Evolutionary conservation across 2,329 filamentous ascomycete genomes (phyloP).

Genomic region (Amylocarpus encephaloides): DNA sequence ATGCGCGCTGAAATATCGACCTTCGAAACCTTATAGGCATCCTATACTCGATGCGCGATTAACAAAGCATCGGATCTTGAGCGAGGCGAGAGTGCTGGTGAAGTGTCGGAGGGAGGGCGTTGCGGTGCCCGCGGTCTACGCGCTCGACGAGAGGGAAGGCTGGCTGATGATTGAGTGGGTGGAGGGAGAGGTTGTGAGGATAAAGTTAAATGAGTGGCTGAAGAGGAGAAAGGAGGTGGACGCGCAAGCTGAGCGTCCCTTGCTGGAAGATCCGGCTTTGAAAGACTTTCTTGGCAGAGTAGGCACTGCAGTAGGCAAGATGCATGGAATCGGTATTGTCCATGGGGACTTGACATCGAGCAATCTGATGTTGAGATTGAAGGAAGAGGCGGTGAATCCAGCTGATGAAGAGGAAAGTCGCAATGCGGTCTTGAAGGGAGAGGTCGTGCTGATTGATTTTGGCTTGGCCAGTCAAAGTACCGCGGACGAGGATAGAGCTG

Average conservation of each 20-base stretch:
- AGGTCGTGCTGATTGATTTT: slow-evolving; percentile 90
- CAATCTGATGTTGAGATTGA: slow-evolving; percentile 74
- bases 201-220: slow-evolving; percentile 64
- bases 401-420: slow-evolving; percentile 21
- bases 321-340: slow-evolving; percentile 81
- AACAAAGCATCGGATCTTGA: slow-evolving; percentile 78
- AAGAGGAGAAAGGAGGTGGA: slow-evolving; percentile 32
- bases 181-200: slow-evolving; percentile 62
- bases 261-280: slow-evolving; percentile 40
- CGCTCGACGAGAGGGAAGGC: slow-evolving; percentile 53
- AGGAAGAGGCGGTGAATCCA: slow-evolving; percentile 13
- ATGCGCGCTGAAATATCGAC: slow-evolving; percentile 85
- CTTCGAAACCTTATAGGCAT: slow-evolving; percentile 86
- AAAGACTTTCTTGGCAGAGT: slow-evolving; percentile 62
- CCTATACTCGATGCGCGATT: slow-evolving; percentile 80
- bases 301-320: slow-evolving; percentile 61
- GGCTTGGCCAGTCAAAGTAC: slow-evolving; percentile 76
- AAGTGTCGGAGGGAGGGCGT: slow-evolving; percentile 75
- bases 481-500: slow-evolving; percentile 87
- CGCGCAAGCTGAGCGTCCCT: slow-evolving; percentile 5
- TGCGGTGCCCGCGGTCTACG: slow-evolving; percentile 74
- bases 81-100: slow-evolving; percentile 79
- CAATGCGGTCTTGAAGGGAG: slow-evolving; percentile 47
- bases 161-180: slow-evolving; percentile 87
- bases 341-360: slow-evolving; percentile 97